Conservation (phyloP, 768 basidiomycete species). For the Mycena maculata region DNA sequence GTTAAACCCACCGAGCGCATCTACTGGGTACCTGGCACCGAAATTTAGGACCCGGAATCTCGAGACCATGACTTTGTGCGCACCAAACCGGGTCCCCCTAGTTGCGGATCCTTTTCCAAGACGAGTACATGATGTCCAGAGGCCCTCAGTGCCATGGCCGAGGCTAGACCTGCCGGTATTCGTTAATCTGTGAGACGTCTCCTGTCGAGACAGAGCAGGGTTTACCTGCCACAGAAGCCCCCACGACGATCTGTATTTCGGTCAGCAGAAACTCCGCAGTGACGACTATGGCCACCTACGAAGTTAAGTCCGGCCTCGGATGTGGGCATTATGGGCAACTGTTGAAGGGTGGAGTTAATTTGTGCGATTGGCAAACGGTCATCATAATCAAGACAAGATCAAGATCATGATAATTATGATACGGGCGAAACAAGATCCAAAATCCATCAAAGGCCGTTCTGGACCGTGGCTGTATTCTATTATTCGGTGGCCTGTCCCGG, state of each 20-base stretch:
- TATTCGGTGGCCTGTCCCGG: no score
- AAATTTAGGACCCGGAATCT: neutral
- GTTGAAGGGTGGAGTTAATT: no score
- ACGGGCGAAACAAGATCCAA: no score
- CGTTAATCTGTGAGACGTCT: neutral
- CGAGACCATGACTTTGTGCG: neutral
- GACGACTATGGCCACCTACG: no score
- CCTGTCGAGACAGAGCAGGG: neutral
- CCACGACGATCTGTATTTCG: slow-evolving; percentile 3
- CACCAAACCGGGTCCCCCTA: slow-evolving; percentile 13
- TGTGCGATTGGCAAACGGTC: no score
- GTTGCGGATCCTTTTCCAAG: slow-evolving; percentile 13
- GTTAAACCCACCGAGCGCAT: neutral
- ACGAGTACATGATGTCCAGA: slow-evolving; percentile 23
- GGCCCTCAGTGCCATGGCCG: slow-evolving; percentile 21
- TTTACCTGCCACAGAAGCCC: neutral
- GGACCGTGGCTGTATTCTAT: no score
- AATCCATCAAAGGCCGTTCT: no score
- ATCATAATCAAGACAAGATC: no score
- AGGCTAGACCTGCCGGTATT: slow-evolving; percentile 18
- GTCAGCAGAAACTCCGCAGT: no score
- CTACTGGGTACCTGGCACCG: slow-evolving; percentile 1
- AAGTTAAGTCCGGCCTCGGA: no score
- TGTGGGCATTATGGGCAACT: no score
- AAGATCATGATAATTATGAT: no score